Evolutionary conservation across 306 rosid genomes (phyloP).

Genomic region (Prinsepia uniflora): DNA sequence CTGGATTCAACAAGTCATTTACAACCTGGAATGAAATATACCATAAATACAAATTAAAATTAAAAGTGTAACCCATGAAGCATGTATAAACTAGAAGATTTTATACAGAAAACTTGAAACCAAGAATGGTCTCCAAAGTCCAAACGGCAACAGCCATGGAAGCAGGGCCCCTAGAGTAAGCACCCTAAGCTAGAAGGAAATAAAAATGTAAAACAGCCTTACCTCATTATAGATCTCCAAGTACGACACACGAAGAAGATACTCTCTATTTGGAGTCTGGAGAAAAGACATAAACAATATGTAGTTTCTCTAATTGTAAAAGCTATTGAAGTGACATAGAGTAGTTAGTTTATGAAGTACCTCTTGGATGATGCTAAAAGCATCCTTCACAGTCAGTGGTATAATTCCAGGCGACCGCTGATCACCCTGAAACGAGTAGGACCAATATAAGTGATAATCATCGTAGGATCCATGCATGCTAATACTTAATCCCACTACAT

Average conservation of each 20-base stretch:
- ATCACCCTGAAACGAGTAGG: constrained; percentile 71
- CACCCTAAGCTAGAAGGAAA: constrained; percentile 8
- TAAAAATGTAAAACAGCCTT: constrained; percentile 25
- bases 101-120: constrained; percentile 13
- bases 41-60: constrained; percentile 12
- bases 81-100: constrained; percentile 26
- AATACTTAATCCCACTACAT: constrained; percentile 7
- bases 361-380: constrained; percentile 99
- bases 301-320: constrained; percentile 25
- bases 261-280: constrained; percentile 98
- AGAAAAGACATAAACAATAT: constrained; percentile 23
- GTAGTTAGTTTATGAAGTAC: constrained; percentile 33
- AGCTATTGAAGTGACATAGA: constrained; percentile 26
- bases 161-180: constrained; percentile 19
- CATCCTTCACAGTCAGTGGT: constrained; percentile 97
- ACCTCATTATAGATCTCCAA: constrained; percentile 99
- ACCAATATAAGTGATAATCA: constrained; percentile 24
- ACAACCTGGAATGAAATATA: constrained; percentile 69
- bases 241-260: constrained; percentile 91
- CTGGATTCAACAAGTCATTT: constrained; percentile 92
- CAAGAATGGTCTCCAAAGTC: constrained; percentile 3
- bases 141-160: constrained; percentile 15
- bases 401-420: constrained; percentile 99
- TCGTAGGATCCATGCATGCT: constrained; percentile 20
- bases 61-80: constrained; percentile 18